Evolutionary conservation across 2,329 filamentous ascomycete genomes (phyloP).

Genomic region (Trichophaea hybrida): DNA sequence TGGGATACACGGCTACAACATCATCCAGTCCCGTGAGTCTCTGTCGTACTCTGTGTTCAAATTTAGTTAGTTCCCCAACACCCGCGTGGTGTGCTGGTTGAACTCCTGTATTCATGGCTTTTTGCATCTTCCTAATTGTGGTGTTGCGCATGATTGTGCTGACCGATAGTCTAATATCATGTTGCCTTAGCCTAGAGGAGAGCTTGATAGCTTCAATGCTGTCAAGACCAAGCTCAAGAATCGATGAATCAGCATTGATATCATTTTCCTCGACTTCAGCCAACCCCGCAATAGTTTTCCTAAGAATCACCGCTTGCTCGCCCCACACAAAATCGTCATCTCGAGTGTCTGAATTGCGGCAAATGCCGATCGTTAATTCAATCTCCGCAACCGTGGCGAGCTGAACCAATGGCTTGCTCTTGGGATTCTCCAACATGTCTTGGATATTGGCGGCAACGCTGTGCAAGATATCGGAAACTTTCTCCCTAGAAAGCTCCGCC

Average conservation of each 20-base stretch:
- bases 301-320: conserved; percentile 39
- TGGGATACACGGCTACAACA: conserved; percentile 50
- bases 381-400: not conserved
- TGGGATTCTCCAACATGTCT: not conserved
- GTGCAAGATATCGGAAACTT: not conserved
- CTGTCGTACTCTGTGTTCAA: conserved; percentile 17
- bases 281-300: conserved; percentile 48
- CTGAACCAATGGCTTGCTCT: not conserved
- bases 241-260: conserved; percentile 46
- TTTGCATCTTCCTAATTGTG: conserved; percentile 48
- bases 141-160: conserved; percentile 61
- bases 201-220: conserved; percentile 86
- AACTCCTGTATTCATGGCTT: not conserved
- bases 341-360: not conserved
- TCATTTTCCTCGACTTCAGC: conserved; percentile 39
- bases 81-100: not conserved
- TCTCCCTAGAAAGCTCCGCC: conserved; percentile 12
- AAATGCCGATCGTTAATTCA: not conserved
- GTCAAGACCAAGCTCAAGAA: conserved; percentile 75
- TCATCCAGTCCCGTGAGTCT: conserved; percentile 21
- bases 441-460: not conserved
- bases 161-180: conserved; percentile 48
- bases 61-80: conserved; percentile 7
- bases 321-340: conserved; percentile 44
- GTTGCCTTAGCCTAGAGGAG: conserved; percentile 52